These are phyloP conservation scores for Pythium aristosporum DNA, from an alignment of 352 stramenopile genomes.

Conservation along the genomic window DNA sequence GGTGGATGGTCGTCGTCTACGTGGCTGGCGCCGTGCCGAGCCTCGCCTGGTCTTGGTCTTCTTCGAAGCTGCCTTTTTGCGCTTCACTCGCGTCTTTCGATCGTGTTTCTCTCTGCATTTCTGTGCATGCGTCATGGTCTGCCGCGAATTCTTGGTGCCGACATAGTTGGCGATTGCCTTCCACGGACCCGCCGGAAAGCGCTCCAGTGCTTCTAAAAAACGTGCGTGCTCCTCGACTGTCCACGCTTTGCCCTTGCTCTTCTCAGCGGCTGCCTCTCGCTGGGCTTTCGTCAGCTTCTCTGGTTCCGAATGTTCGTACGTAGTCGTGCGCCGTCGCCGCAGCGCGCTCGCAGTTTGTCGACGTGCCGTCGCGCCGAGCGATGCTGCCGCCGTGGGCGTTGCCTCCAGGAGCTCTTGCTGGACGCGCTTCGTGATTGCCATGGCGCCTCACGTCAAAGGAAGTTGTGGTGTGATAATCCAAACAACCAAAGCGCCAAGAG, in stretches of 20 bases:
- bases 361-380: not conserved
- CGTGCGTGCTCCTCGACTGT: constrained; percentile 34
- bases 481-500: not conserved
- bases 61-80: not conserved
- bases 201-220: constrained; percentile 33
- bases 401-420: constrained; percentile 22
- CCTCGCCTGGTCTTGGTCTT: constrained; percentile 16
- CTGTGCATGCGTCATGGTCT: constrained; percentile 37
- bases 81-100: constrained; percentile 24
- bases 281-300: constrained; percentile 22
- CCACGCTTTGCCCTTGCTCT: constrained; percentile 31
- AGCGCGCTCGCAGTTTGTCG: not conserved
- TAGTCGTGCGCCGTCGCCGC: constrained; percentile 5
- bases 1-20: not conserved
- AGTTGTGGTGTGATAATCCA: constrained; percentile 6
- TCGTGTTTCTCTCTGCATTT: constrained; percentile 39
- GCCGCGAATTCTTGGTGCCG: constrained; percentile 31
- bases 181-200: constrained; percentile 36
- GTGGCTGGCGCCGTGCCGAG: not conserved
- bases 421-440: constrained; percentile 34
- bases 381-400: constrained; percentile 9
- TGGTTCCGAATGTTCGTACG: not conserved
- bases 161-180: constrained; percentile 37
- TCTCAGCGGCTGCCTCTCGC: constrained; percentile 23
- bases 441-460: not conserved